Evolutionary conservation across 1,284 basidiomycete species (phyloP), one percentile per base, ranked within the genome.

Genomic region (Hymenochaete sp.): DNA sequence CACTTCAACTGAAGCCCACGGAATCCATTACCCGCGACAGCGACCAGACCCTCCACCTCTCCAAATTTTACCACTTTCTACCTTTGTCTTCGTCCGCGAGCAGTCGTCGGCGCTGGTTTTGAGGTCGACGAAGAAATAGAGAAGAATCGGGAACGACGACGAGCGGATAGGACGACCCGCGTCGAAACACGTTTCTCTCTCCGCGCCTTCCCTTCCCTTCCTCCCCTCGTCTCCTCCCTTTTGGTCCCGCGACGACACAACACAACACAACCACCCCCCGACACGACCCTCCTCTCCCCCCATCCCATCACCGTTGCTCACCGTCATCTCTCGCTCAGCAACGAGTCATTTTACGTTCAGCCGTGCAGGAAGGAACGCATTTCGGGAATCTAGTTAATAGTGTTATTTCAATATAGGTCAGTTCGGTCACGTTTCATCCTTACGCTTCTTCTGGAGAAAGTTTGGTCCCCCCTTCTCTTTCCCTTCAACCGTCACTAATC

Each of bases 191-290:
- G 18, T 19, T 38, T 38, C 32, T n/a, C 10, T 18, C 16, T 22
- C 26, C 24, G 40, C 18, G 19, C 14, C n/a, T n/a, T 28, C 13
- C 37, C 21, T 28, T 26, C 27, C 40, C 44, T 37, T 37, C 44
- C 21, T 38, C 18, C 37, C 28, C 37, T 29, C 10, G n/a, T 19
- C 24, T 41, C 39, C 4, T 29, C 32, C 39, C 10, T 29, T 41
- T 41, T 27, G 39, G 39, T 18, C 26, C 39, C 24, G 24, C 39
- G 27, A 21, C 38, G 38, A 10, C 38, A 13, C n/a, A 35, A 35
- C 33, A 24, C 26, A 18, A 26, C 18, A 10, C 26, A 41, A 4
- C 3, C 18, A 16, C 24, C n/a, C 8, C 39, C 13, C 13, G 16
- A 27, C 38, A 1, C 37, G 16, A 11, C 3, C 33, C n/a, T 5